Evolutionary conservation across 148 eudicot genomes (phyloP), one percentile per base, ranked within the genome.

Genomic region (Pharnaceum exiguum): DNA sequence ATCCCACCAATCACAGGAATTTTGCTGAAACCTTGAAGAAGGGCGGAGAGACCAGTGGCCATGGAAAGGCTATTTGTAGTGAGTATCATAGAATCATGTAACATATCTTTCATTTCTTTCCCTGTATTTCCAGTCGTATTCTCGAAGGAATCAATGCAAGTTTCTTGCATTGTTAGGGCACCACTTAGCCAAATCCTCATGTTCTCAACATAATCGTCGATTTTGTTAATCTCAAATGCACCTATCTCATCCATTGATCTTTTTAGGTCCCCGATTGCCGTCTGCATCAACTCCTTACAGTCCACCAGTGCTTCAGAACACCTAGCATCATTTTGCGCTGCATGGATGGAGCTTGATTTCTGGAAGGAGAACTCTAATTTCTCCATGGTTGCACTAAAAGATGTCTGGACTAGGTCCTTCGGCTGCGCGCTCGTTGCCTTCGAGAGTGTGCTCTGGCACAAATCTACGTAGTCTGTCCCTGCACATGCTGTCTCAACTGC

Each of bases 111-210:
- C 73, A 75, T 67, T 15, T 68, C 50, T n/a, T 42, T 63, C 15
- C 72, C 74, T 4, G 67, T 53, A n/a, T 79, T 72, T 7, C 81
- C 75, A 0, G 79, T 62, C 4, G 70, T 55, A 12, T 80, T 78
- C 10, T 72, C 66, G 7, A 82, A 82, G 12, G 75, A 79, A 17
- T 82, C 81, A 13, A 79, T 54, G 45, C 87, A 82, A 0, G 81
- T 76, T 9, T 76, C 75, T 5, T 76, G 77, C 39, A 64, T 76
- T 1, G 78, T 78, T 12, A 79, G 31, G 9, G 84, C 79, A 10
- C 81, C 81, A 17, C 79, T 64, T 7, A 82, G 68, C 87, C 87
- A 82, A 1, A 78, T 43, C 33, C 76, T 78, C 30, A 82, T 55
- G 60, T 82, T 71, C 3, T 59, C 66, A 1, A 70, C 47, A 59